Evolutionary conservation across 371 early-diverging fungal species (phyloP), one percentile per base, ranked within the genome.

Genomic region (Homolaphlyctis polyrhiza): DNA sequence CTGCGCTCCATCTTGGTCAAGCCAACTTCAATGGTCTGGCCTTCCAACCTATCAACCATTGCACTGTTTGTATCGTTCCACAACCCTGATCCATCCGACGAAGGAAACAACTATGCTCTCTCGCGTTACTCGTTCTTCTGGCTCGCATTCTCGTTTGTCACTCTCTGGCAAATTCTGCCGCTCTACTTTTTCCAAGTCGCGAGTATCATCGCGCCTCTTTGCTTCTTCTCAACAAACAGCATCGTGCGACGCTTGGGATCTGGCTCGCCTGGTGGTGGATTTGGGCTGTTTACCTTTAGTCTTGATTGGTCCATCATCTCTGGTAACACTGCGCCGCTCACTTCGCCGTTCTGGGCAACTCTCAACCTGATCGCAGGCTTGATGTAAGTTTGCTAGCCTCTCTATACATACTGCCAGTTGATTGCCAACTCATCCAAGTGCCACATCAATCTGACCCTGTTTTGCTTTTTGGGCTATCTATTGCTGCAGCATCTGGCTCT

Each of bases 21-120:
- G n/a, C 95, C 94, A 3, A 91, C 82, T 27, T 81, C 82, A 70
- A 90, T 86, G 49, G 91, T 87, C 55, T 96, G 94, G 94, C 93
- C 93, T 16, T 57, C 73, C 5, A 86, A 79, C 54, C 72, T 95
- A 57, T 78, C 91, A n/a, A 78, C 79, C 39, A 85, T 91, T 35
- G 86, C 93, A 4, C 73, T 94, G 29, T 86, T 90, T 74, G 80
- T 80, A 36, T 82, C 90, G 0, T 86, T 91, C 65, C 93, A 49
- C 35, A 33, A 61, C 33, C 32, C n/a, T 8, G 14, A 8, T n/a
- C 14, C 23, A 11, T 8, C 52, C 23, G 27, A 4, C 58, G 36
- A 57, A 1, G 23, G 14, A 6, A 21, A 33, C 5, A 28, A 45
- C 13, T 55, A 55, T 29, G 23, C n/a, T 5, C 23, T 57, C 23